Conservation (phyloP, 2,329 filamentous ascomycete species). For the Alternaria sp. region DNA sequence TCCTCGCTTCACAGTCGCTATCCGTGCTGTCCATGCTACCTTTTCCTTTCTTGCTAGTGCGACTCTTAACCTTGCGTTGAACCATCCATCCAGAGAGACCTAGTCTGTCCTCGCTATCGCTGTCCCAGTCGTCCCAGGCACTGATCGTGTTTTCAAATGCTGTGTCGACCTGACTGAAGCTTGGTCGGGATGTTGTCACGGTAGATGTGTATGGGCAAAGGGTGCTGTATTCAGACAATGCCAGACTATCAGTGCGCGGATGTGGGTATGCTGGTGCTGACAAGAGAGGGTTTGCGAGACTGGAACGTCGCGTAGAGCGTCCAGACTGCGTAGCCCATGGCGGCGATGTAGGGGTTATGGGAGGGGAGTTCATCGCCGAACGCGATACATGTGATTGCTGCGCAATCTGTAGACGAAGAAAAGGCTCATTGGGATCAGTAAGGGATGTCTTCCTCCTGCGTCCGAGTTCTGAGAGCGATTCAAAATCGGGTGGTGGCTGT, state of each 20-base stretch:
- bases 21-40: slow-evolving; percentile 25
- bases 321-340: slow-evolving; percentile 33
- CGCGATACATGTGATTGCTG: slow-evolving; percentile 22
- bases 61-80: slow-evolving; percentile 15
- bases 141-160: slow-evolving; percentile 39
- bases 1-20: slow-evolving; percentile 11
- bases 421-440: slow-evolving; percentile 41
- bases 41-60: slow-evolving; percentile 18
- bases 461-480: slow-evolving; percentile 14
- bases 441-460: slow-evolving; percentile 41
- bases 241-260: slow-evolving; percentile 37
- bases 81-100: slow-evolving; percentile 40
- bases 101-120: slow-evolving; percentile 40
- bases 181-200: slow-evolving; percentile 24
- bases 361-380: slow-evolving; percentile 22
- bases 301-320: slow-evolving; percentile 31
- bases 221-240: slow-evolving; percentile 39
- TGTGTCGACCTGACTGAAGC: slow-evolving; percentile 33
- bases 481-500: slow-evolving; percentile 27
- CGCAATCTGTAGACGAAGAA: slow-evolving; percentile 38
- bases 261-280: slow-evolving; percentile 23
- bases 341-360: slow-evolving; percentile 32
- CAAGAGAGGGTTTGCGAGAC: slow-evolving; percentile 35
- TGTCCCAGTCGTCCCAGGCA: slow-evolving; percentile 51
- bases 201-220: slow-evolving; percentile 32